Percentiles rank a stretch among this genome's conserved stretches.
These are phyloP conservation scores for barrel medic (Medicago truncatula) DNA, from an alignment of 306 rosid species.

Conservation along the genomic window DNA sequence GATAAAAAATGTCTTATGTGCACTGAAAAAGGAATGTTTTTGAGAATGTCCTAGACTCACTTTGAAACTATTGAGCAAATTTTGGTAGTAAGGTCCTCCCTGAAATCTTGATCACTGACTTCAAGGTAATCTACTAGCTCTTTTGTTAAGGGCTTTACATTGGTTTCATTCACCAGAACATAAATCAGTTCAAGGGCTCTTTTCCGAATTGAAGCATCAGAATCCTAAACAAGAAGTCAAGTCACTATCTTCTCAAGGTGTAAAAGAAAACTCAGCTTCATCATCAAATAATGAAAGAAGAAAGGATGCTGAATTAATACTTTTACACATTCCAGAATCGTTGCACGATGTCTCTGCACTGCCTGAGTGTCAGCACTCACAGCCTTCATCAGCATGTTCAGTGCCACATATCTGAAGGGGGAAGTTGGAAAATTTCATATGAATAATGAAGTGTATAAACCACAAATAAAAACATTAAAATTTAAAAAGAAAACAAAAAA, in stretches of 20 bases:
- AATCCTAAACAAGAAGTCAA: slow-evolving; percentile 66
- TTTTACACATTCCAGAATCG: slow-evolving; percentile 96
- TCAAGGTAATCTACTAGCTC: slow-evolving; percentile 88
- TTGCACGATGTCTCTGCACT: slow-evolving; percentile 97
- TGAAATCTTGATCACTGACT: slow-evolving; percentile 88
- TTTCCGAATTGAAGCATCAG: slow-evolving; percentile 93
- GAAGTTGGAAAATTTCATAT: slow-evolving; percentile 36
- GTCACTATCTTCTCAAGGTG: slow-evolving; percentile 45
- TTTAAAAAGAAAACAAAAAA: background rate
- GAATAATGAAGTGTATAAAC: slow-evolving; percentile 18
- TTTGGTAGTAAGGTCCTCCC: slow-evolving; percentile 89
- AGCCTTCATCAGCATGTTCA: slow-evolving; percentile 96
- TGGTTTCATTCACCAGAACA: slow-evolving; percentile 82
- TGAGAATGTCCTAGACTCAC: slow-evolving; percentile 61
- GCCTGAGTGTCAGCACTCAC: slow-evolving; percentile 89
- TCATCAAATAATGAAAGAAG: slow-evolving; percentile 28
- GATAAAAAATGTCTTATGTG: background rate
- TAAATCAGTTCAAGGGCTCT: slow-evolving; percentile 98
- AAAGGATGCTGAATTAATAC: slow-evolving; percentile 50
- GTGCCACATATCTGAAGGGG: slow-evolving; percentile 79
- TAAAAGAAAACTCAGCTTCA: slow-evolving; percentile 32
- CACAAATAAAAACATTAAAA: slow-evolving; percentile 16
- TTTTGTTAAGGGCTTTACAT: slow-evolving; percentile 84
- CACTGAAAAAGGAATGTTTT: slow-evolving; percentile 22
- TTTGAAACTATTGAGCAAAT: slow-evolving; percentile 90